Evolutionary conservation across 2,329 filamentous ascomycete genomes (phyloP).

Genomic region (Fusarium burgessii): DNA sequence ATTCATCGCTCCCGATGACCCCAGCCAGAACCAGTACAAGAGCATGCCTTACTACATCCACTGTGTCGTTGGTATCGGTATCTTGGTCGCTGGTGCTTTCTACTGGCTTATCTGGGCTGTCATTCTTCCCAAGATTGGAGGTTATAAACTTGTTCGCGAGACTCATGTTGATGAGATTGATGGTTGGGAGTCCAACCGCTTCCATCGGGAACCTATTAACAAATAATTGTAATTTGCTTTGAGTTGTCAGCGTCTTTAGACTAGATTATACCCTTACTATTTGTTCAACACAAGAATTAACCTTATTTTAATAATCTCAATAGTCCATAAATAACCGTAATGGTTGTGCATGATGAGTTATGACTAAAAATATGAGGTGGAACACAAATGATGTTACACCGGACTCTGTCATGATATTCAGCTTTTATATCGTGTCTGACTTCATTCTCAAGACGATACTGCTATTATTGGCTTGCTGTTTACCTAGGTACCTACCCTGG

Average conservation of each 20-base stretch:
- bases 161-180: conserved; percentile 66
- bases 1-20: conserved; percentile 64
- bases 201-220: conserved; percentile 57
- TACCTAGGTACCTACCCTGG: not conserved
- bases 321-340: not conserved
- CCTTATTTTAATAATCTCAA: not conserved
- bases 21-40: conserved; percentile 64
- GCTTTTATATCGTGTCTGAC: not conserved
- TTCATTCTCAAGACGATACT: not conserved
- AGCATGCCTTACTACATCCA: conserved; percentile 68
- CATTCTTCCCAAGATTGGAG: conserved; percentile 63
- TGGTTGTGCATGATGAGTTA: not conserved
- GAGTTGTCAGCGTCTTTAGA: conserved; percentile 8
- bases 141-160: conserved; percentile 68
- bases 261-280: conserved; percentile 24
- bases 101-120: conserved; percentile 69
- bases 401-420: too few species aligned
- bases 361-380: not conserved
- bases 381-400: too few species aligned
- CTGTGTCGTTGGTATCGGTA: conserved; percentile 67
- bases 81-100: conserved; percentile 63
- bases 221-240: conserved; percentile 2
- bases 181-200: conserved; percentile 71
- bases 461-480: not conserved
- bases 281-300: conserved; percentile 5